Conservation (phyloP, 176 grass and related monocot species). For the Leersia perrieri region DNA sequence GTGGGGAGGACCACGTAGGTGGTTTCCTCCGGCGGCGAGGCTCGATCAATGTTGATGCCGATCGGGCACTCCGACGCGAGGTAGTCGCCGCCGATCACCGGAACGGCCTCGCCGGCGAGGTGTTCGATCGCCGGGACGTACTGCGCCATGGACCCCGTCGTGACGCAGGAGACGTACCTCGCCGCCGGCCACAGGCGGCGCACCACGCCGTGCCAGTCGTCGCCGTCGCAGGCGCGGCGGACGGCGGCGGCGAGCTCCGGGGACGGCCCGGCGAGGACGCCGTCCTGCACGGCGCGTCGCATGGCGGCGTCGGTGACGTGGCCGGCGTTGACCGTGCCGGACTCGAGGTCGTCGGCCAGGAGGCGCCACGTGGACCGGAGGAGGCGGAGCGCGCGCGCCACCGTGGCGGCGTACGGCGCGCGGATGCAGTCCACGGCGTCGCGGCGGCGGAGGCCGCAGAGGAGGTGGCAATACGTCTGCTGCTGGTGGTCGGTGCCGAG, state of each 20-base stretch:
- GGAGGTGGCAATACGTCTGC: constrained; percentile 41
- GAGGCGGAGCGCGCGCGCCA: constrained; percentile 23
- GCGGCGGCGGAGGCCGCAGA: constrained; percentile 20
- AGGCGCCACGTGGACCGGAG: constrained; percentile 29
- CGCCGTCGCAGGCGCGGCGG: constrained; percentile 1
- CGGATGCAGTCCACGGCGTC: constrained; percentile 20
- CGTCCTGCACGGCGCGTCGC: constrained; percentile 18
- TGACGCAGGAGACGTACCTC: constrained; percentile 35
- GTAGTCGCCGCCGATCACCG: constrained; percentile 31
- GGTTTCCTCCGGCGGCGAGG: not conserved
- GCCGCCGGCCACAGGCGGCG: constrained; percentile 24
- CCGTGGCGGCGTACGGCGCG: constrained; percentile 33
- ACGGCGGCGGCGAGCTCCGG: constrained; percentile 16
- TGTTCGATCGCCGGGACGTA: constrained; percentile 34
- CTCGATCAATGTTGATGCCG: constrained; percentile 36
- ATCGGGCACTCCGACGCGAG: constrained; percentile 33
- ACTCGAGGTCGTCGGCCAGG: constrained; percentile 35
- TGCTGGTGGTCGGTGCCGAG: constrained; percentile 15
- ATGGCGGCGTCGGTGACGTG: constrained; percentile 13
- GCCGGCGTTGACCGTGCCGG: not conserved
- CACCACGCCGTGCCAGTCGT: constrained; percentile 29
- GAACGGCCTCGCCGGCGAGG: constrained; percentile 11
- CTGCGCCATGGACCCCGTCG: constrained; percentile 38
- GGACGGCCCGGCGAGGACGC: constrained; percentile 13
- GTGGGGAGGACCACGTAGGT: constrained; percentile 30